These are phyloP conservation scores for Yamadazyma triangularis DNA, from an alignment of 1,139 yeast genomes.

Conservation along the genomic window DNA sequence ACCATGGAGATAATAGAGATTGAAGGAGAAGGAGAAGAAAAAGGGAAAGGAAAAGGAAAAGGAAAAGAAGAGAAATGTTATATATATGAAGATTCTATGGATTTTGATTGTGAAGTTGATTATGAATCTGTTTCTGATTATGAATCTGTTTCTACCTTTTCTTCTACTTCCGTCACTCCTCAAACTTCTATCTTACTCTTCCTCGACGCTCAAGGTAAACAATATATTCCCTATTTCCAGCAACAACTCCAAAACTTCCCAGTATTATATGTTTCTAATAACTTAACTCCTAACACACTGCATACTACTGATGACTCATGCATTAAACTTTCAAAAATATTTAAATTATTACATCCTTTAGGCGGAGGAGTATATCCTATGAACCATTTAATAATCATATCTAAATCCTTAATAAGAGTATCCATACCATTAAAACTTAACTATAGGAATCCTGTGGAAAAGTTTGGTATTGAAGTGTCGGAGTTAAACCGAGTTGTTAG, in stretches of 20 bases:
- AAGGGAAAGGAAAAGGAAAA: too few species aligned
- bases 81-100: too few species aligned
- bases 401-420: constrained; percentile 20
- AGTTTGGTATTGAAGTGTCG: constrained; percentile 14
- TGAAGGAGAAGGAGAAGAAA: too few species aligned
- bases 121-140: too few species aligned
- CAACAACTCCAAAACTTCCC: too few species aligned
- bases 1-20: too few species aligned
- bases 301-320: constrained; percentile 13
- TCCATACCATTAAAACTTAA: constrained; percentile 19
- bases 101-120: too few species aligned
- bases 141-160: too few species aligned
- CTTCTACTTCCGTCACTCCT: too few species aligned
- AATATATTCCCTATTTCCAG: constrained; percentile 13
- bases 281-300: neutral
- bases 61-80: too few species aligned
- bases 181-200: constrained; percentile 22
- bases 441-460: constrained; percentile 8
- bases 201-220: constrained; percentile 28
- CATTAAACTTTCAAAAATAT: constrained; percentile 18
- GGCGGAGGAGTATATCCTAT: constrained; percentile 52
- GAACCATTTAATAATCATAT: constrained; percentile 33
- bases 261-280: too few species aligned
- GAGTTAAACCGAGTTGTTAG: constrained; percentile 14
- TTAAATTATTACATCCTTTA: constrained; percentile 38